Base-by-base conservation (phyloP, 495 filamentous ascomycete species). In the Penicillium dipodomyicola region DNA sequence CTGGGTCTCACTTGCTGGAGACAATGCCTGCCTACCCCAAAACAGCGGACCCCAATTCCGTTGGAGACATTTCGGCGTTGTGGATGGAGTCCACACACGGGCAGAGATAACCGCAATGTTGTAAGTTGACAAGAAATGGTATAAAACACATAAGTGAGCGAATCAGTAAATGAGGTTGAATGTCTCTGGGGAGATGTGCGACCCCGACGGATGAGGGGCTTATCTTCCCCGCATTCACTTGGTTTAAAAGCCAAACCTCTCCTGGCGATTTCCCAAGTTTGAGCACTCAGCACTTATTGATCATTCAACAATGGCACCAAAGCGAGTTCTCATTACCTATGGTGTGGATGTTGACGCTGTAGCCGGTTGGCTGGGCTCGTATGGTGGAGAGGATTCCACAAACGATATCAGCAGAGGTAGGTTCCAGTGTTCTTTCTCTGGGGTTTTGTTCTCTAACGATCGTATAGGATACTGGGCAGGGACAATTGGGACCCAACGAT, bases 291-390 rank as follows among this genome's bases (percentile, higher is more conserved):
- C 33, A 14, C 27, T 8, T 29, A 22, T 29, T 14, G 40, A 48
- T 20, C 22, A 27, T 19, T 42, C 53, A 58, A 54, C 25, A 52
- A 68, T 68, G 66, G 61, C 49, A 32, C 66, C 64, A 4, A 85
- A 85, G 57, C 72, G 80, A 57, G 79, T 85, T 61, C 77, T 86
- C 8, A 77, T 81, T 27, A 67, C 72, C 40, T 79, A 80, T 52
- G 77, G 80, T 2, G 77, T 87, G 15, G 84, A 87, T 64, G 82
- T 87, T 42, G 85, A 90, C 62, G 87, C 87, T 40, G 85, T 89
- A 4, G 83, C 85, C 1, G 85, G 85, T 39, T 89, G 87, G 87
- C 77, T 89, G 10, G 87, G 87, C 32, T 83, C 80, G 1, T 88
- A 88, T 64, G 83, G 83, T 10, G 87, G 86, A 32, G 79, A 87